Conservation (phyloP, 352 stramenopile species). For the Plasmopara muralis region DNA sequence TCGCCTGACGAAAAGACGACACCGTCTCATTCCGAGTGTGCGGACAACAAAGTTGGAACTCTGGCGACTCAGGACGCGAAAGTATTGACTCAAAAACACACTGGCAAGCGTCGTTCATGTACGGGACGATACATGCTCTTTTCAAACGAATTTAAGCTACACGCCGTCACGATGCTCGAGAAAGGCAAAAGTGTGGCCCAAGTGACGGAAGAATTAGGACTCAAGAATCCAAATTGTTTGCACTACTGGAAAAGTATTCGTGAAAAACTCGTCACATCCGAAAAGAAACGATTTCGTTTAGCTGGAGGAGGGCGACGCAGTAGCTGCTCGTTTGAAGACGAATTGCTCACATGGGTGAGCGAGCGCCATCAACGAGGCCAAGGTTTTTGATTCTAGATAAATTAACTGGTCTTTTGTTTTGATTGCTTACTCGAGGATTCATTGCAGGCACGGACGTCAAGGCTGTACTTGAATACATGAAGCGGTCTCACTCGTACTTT, state of each 20-base stretch:
- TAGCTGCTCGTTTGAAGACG: conserved; percentile 68
- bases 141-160: conserved; percentile 78
- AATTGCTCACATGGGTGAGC: conserved; percentile 66
- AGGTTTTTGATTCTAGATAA: conserved; percentile 17
- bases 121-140: conserved; percentile 59
- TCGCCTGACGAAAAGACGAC: not conserved
- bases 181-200: conserved; percentile 56
- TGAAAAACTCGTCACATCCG: conserved; percentile 58
- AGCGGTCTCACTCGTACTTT: conserved; percentile 53
- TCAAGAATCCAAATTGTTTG: conserved; percentile 66
- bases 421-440: not conserved
- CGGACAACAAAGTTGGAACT: not conserved
- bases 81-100: conserved; percentile 10
- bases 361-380: conserved; percentile 56
- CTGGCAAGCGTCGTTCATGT: conserved; percentile 38
- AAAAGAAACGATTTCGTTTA: conserved; percentile 71
- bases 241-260: conserved; percentile 75
- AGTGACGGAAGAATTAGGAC: conserved; percentile 51
- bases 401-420: not conserved
- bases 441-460: conserved; percentile 54
- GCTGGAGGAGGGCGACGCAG: conserved; percentile 55
- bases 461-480: conserved; percentile 63
- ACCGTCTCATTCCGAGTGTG: conserved; percentile 7
- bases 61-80: not conserved
- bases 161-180: conserved; percentile 58